Percentiles rank a stretch among this genome's conserved stretches.
phyloP scores from a whole-genome alignment of 106 monocot genomes.

The Dioscorea zingiberensis region DNA sequence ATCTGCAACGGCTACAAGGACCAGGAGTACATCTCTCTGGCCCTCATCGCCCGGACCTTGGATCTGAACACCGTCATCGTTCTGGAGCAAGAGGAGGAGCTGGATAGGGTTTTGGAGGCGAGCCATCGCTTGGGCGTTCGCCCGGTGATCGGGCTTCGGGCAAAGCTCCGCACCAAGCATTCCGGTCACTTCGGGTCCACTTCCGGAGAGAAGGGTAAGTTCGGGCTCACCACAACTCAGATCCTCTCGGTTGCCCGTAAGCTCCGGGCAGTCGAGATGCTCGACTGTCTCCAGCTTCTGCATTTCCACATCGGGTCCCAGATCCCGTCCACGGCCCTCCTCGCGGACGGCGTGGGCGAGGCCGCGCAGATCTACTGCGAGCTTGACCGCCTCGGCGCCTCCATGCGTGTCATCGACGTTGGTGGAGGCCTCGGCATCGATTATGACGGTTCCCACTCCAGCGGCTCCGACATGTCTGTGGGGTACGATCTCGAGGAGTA shows the following conservation, averaged over 20 bases:
- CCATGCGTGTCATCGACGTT: constrained; percentile 72
- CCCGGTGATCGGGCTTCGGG: constrained; percentile 68
- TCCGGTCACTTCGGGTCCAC: constrained; percentile 74
- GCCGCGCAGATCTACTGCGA: constrained; percentile 81
- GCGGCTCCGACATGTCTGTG: constrained; percentile 70
- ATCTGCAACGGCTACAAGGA: constrained; percentile 99
- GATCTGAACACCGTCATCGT: constrained; percentile 74
- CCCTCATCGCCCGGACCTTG: constrained; percentile 59
- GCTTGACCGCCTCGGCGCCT: constrained; percentile 53
- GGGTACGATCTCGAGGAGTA: constrained; percentile 64
- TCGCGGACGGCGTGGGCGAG: constrained; percentile 54
- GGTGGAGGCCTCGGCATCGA: constrained; percentile 82
- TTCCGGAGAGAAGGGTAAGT: constrained; percentile 84
- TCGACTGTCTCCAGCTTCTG: constrained; percentile 78
- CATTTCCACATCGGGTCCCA: constrained; percentile 86
- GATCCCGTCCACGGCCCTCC: constrained; percentile 57
- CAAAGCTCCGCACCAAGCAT: constrained; percentile 76
- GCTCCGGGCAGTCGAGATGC: constrained; percentile 45
- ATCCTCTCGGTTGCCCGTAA: constrained; percentile 52
- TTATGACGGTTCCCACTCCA: constrained; percentile 66
- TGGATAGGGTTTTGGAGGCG: constrained; percentile 41
- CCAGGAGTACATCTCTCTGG: constrained; percentile 80
- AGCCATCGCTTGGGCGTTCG: constrained; percentile 45
- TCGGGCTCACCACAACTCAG: constrained; percentile 61
- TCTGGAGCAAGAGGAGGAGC: constrained; percentile 81